Conservation (phyloP, 1,284 basidiomycete species). For the Marasmius sp. region DNA sequence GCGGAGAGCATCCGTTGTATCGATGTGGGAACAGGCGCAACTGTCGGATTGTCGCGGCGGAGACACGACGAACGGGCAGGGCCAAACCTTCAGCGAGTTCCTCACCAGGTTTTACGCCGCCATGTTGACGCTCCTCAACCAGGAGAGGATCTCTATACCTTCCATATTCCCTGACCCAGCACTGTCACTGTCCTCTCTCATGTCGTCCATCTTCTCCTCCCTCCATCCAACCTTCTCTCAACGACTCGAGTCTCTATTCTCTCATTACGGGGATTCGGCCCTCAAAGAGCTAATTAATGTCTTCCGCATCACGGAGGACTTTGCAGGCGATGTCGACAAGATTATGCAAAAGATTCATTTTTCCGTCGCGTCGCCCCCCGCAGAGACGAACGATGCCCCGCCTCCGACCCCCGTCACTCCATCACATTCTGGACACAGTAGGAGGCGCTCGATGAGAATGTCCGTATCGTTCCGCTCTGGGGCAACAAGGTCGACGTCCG, state of each 20-base stretch:
- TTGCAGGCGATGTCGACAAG: conserved; percentile 69
- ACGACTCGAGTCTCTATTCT: conserved; percentile 66
- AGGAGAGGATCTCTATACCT: conserved; percentile 74
- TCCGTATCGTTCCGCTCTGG: conserved; percentile 68
- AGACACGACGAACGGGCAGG: conserved; percentile 23
- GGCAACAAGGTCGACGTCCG: conserved; percentile 35
- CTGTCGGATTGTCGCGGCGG: conserved; percentile 50
- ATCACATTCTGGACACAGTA: conserved; percentile 27
- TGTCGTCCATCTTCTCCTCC: conserved; percentile 75
- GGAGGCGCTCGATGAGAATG: conserved; percentile 66
- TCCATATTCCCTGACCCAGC: conserved; percentile 82
- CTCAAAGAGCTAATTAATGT: conserved; percentile 71
- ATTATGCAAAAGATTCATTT: conserved; percentile 74
- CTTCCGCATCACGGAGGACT: conserved; percentile 78
- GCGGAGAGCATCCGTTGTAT: conserved; percentile 61
- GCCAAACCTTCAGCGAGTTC: conserved; percentile 58
- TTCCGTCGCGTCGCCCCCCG: conserved; percentile 34
- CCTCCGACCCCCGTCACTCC: conserved; percentile 21
- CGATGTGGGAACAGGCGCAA: conserved; percentile 64
- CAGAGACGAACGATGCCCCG: conserved; percentile 15
- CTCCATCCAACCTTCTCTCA: conserved; percentile 81
- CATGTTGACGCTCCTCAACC: conserved; percentile 66
- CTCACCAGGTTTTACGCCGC: conserved; percentile 72
- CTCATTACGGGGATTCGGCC: conserved; percentile 60
- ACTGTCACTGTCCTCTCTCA: conserved; percentile 73